Evolutionary conservation across 2,329 filamentous ascomycete genomes (phyloP).

Genomic region (Cercospora sesami): DNA sequence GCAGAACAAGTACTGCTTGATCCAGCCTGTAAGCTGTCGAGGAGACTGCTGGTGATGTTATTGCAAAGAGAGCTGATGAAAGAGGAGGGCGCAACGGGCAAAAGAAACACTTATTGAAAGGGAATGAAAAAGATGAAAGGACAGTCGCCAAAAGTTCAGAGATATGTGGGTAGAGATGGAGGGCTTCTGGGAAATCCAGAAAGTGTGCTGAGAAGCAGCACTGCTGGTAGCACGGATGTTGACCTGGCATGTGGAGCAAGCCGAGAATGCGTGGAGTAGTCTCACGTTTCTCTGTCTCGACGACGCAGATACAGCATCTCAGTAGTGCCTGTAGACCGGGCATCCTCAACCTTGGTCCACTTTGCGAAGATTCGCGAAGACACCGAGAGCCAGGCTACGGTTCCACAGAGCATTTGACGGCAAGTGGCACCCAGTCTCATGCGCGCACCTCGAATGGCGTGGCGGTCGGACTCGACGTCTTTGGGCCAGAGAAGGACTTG

Average conservation of each 20-base stretch:
- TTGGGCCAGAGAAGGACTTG: not conserved
- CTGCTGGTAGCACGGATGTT: not conserved
- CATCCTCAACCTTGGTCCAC: not conserved
- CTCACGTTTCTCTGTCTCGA: not conserved
- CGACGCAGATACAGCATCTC: not conserved
- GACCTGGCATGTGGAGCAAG: not conserved
- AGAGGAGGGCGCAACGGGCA: not conserved
- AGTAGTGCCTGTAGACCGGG: not conserved
- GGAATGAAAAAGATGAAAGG: not conserved
- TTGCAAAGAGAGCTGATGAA: not conserved
- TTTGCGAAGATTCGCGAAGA: not conserved
- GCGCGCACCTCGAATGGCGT: not conserved
- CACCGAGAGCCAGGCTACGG: too few relatives aligned
- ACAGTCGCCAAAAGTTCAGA: not conserved
- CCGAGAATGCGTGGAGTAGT: not conserved
- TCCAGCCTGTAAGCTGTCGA: not conserved
- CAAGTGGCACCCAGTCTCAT: too few relatives aligned
- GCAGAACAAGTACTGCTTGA: not conserved
- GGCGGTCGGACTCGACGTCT: not conserved
- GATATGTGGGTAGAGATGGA: not conserved
- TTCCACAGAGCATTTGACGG: too few relatives aligned
- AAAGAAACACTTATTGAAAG: not conserved
- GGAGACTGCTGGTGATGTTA: not conserved
- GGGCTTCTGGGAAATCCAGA: not conserved
- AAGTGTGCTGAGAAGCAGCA: not conserved